phyloP scores from a whole-genome alignment of 169 alveolate species.

The Plasmodium berghei region DNA sequence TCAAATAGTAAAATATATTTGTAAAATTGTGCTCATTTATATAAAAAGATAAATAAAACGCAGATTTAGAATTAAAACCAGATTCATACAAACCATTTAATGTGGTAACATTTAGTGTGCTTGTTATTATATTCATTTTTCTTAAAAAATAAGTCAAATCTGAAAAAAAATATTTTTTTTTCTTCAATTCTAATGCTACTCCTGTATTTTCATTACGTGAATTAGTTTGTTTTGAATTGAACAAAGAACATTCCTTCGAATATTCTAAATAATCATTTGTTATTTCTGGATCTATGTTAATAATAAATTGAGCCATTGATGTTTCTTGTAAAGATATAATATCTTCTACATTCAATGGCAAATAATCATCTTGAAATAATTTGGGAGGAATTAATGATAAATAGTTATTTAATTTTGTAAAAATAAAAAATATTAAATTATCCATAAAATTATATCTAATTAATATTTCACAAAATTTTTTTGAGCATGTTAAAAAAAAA shows the following conservation, averaged over 20 bases:
- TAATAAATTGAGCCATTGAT: slow-evolving; percentile 45
- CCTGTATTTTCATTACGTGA: background rate
- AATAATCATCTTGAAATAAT: slow-evolving; percentile 16
- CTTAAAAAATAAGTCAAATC: slow-evolving; percentile 29
- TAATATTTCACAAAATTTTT: slow-evolving; percentile 9
- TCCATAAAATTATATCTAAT: slow-evolving; percentile 39
- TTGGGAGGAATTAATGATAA: slow-evolving; percentile 56
- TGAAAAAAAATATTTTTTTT: slow-evolving; percentile 2
- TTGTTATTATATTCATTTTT: slow-evolving; percentile 53
- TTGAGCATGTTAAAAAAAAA: slow-evolving; percentile 40
- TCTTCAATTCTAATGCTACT: background rate
- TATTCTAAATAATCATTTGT: background rate
- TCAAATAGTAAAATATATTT: slow-evolving; percentile 40
- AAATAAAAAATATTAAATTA: slow-evolving; percentile 28
- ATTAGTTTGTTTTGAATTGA: no score
- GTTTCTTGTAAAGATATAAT: slow-evolving; percentile 67
- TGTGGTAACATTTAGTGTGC: slow-evolving; percentile 10
- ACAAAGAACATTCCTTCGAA: background rate
- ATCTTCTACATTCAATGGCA: slow-evolving; percentile 61
- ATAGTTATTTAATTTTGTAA: slow-evolving; percentile 41
- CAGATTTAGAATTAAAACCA: slow-evolving; percentile 45
- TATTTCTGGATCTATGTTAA: background rate
- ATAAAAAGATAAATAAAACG: slow-evolving; percentile 62
- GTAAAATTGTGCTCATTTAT: slow-evolving; percentile 22
- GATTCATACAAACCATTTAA: slow-evolving; percentile 56